phyloP scores from a whole-genome alignment of 768 basidiomycete species.

The Mycena vulgaris region DNA sequence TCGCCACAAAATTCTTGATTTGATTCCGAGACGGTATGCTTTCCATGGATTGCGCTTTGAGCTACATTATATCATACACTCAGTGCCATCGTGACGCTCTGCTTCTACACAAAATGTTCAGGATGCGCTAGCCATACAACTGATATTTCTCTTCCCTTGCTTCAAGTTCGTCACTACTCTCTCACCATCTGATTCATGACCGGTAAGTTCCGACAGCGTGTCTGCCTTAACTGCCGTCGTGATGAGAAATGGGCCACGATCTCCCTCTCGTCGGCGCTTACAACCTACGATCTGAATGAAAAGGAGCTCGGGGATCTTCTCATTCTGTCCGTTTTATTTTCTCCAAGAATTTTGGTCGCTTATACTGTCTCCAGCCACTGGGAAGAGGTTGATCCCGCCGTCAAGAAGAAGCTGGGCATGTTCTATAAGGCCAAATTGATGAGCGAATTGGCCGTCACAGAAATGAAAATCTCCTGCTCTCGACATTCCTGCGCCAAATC shows the following conservation, averaged over 20 bases:
- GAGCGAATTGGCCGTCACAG: conserved; percentile 1
- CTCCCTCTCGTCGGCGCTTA: neutral
- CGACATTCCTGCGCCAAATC: neutral
- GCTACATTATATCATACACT: neutral
- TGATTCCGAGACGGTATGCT: conserved; percentile 12
- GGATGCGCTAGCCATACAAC: neutral
- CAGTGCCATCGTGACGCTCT: conserved; percentile 18
- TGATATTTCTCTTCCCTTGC: conserved; percentile 7
- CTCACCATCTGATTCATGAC: neutral
- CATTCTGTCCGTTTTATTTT: neutral
- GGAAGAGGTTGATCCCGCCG: neutral
- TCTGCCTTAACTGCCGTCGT: neutral
- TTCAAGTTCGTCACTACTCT: neutral
- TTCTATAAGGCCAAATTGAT: neutral
- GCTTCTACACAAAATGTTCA: conserved; percentile 8
- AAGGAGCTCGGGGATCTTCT: neutral
- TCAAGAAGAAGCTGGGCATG: neutral
- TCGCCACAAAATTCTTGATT: neutral
- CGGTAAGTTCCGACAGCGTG: neutral
- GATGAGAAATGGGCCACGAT: neutral
- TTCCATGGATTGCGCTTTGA: neutral
- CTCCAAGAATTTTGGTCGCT: too few species aligned
- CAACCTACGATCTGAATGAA: conserved; percentile 1
- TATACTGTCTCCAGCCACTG: neutral
- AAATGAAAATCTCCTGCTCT: neutral